Percentiles rank a stretch among this genome's conserved stretches.
Evolutionary conservation across 208 protist genomes (phyloP).

Genomic region (Leishmania tropica): DNA sequence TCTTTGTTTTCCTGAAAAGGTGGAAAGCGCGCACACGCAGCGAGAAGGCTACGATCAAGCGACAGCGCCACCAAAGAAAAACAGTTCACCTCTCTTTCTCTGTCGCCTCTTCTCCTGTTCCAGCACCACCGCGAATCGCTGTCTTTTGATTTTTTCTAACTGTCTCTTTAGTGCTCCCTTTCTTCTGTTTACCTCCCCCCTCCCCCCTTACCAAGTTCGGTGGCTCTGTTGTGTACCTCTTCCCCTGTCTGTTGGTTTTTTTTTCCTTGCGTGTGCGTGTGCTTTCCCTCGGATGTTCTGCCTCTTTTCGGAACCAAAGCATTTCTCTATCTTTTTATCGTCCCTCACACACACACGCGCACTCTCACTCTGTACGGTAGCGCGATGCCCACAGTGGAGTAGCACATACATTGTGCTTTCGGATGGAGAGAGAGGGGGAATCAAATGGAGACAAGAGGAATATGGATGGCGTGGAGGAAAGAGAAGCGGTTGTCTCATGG

Average conservation of each 20-base stretch:
- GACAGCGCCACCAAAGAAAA: not conserved
- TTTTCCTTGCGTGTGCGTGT: not conserved
- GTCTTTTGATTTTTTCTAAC: not conserved
- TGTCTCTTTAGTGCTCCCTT: not conserved
- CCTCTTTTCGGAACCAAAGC: not conserved
- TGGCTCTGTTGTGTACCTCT: not conserved
- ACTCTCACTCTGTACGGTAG: not conserved
- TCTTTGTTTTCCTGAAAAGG: not conserved
- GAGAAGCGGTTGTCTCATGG: not conserved
- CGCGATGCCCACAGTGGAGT: not conserved
- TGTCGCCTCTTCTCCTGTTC: constrained; percentile 2
- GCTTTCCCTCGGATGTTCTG: not conserved
- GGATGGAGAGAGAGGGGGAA: not conserved
- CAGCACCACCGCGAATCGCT: not conserved
- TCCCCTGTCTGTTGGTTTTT: not conserved
- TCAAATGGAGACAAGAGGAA: not conserved
- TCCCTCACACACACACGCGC: too few relatives aligned
- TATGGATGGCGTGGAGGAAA: not conserved
- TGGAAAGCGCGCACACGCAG: not conserved
- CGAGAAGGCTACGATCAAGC: not conserved
- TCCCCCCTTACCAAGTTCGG: not conserved
- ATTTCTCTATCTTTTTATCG: not conserved
- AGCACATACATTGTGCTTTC: not conserved
- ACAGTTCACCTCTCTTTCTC: not conserved
- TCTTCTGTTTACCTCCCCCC: not conserved